Percentiles rank a stretch among this genome's conserved stretches.
Conservation (phyloP, 371 early-diverging fungal species). For the Capniomyces stellatus region DNA sequence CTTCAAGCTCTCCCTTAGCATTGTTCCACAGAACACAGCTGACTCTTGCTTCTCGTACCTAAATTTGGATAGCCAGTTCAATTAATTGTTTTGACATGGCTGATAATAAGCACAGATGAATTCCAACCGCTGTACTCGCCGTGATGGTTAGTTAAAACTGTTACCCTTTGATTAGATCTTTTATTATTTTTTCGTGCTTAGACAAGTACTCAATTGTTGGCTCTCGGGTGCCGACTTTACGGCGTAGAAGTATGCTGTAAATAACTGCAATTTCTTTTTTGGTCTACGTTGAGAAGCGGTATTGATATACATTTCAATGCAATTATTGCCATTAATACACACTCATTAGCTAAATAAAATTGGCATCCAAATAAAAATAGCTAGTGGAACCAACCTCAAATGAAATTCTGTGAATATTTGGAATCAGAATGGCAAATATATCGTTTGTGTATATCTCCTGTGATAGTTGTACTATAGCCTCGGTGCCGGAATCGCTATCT, state of each 20-base stretch:
- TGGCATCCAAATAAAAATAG: not conserved
- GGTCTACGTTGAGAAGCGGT: constrained; percentile 21
- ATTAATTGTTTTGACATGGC: no score
- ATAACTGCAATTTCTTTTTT: constrained; percentile 95
- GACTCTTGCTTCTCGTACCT: constrained; percentile 81
- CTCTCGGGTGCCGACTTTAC: constrained; percentile 83
- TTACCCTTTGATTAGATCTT: constrained; percentile 53
- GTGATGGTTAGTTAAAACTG: no score
- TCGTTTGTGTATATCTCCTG: constrained; percentile 87
- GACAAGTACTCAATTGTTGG: constrained; percentile 91
- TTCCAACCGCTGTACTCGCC: no score
- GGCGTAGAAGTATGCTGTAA: constrained; percentile 83
- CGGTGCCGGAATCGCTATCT: constrained; percentile 79
- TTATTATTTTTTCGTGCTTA: constrained; percentile 59
- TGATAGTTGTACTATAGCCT: constrained; percentile 78
- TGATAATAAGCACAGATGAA: no score
- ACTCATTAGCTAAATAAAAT: no score
- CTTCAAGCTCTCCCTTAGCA: constrained; percentile 86
- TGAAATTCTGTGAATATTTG: constrained; percentile 74
- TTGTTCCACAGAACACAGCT: constrained; percentile 91
- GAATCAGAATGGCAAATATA: constrained; percentile 59
- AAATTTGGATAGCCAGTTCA: no score
- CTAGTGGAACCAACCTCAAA: constrained; percentile 44
- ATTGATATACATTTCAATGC: not conserved
- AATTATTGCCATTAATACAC: not conserved